A percentile compares a stretch with the other conserved stretches of the same genome.
Conservation (phyloP, 495 filamentous ascomycete species). For the Xylaria venustula region DNA sequence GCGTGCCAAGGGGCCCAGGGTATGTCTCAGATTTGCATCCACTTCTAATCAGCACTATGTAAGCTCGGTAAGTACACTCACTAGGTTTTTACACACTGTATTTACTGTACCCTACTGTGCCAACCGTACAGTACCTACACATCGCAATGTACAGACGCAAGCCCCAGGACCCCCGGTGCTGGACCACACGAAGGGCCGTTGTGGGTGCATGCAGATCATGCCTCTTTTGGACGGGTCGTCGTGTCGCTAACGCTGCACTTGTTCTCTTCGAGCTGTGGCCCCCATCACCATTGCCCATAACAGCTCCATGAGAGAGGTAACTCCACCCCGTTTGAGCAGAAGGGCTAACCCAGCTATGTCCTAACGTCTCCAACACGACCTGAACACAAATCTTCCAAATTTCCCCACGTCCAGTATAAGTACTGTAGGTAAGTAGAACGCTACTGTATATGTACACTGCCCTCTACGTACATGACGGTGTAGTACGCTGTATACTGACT, state of each 20-base stretch:
- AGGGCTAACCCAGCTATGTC: not conserved
- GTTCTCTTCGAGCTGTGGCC: slow-evolving; percentile 5
- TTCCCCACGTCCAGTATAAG: too few relatives aligned
- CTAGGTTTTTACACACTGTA: too few relatives aligned
- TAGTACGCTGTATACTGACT: too few relatives aligned
- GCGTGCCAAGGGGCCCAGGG: slow-evolving; percentile 28
- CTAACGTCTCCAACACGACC: not conserved
- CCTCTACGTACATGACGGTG: too few relatives aligned
- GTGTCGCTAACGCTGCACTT: slow-evolving; percentile 7
- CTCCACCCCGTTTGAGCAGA: slow-evolving; percentile 8
- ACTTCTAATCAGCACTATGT: not conserved
- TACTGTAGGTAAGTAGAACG: too few relatives aligned
- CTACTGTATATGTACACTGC: too few relatives aligned
- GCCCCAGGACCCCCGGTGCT: too few relatives aligned
- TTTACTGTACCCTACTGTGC: too few relatives aligned
- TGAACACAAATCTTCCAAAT: too few relatives aligned
- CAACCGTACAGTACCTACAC: too few relatives aligned
- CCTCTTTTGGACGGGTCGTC: not conserved
- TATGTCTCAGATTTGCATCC: slow-evolving; percentile 23
- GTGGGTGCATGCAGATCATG: slow-evolving; percentile 6
- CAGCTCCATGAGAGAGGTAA: too few relatives aligned
- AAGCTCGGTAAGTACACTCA: too few relatives aligned
- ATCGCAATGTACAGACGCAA: not conserved
- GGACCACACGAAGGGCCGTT: slow-evolving; percentile 1
- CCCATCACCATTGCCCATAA: slow-evolving; percentile 3